Base-by-base conservation (phyloP, 345 rosid genomes). In the Noccaea bulbosa region DNA sequence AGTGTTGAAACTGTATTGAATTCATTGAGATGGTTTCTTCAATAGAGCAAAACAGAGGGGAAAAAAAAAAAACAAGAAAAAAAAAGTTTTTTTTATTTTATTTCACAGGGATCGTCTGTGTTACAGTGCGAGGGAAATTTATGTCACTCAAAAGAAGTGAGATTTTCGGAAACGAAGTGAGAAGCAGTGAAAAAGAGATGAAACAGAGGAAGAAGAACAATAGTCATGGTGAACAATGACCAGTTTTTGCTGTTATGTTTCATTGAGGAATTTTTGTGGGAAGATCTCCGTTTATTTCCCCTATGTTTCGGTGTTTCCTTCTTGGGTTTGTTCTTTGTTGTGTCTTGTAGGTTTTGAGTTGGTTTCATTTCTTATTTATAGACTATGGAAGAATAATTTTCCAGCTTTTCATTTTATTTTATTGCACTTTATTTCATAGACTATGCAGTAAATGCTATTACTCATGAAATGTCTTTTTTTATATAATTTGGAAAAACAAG, bases 11-110 rank as follows among this genome's bases (percentile, higher is more conserved):
- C 58, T 78, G 65, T 67, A 88, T 70, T 2, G 97, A 67, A 65
- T 88, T 90, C 99, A 89, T 94, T 45, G 9, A 62, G 43, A 55
- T 45, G 40, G 14, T 10, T 59, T 51, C 46, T 52, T 35, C 41
- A n/a, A 22, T 11, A 49, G n/a, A 37, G 17, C 11, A 27, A 67
- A 35, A 37, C 20, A 66, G 9, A 14, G 5, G 20, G 22, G 30
- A 2, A 24, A 27, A 20, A 24, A 27, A 20, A 2, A 27, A 39
- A 47, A 17, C 10, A 40, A 43, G 61, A 27, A 37, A 35, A 58
- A 1, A 2, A 37, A 7, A 27, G 22, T 20, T 27, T 27, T 27
- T 27, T 27, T 27, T 27, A 4, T 11, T 6, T 43, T 63, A 5
- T 11, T 17, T 12, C 1, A n/a, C 22, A 24, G 48, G 16, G 71